Evolutionary conservation across 1,284 basidiomycete genomes (phyloP), one percentile per base, ranked within the genome.

Genomic region (Trichosporon ovoides): DNA sequence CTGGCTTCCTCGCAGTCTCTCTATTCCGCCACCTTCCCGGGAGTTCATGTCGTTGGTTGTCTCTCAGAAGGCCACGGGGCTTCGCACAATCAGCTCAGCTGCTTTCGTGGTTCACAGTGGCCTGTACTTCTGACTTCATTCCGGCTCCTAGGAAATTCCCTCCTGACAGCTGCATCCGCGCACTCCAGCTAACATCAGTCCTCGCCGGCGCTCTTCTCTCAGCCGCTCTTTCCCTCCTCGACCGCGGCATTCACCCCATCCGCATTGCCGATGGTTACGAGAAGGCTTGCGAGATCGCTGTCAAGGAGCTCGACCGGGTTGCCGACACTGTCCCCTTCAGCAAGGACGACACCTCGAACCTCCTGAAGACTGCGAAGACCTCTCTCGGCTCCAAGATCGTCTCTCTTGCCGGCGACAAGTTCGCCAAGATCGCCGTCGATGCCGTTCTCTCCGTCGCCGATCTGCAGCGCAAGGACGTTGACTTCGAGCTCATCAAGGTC

Each of bases 401-500:
- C 55, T 98, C 94, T 48, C 97, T 96, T 80, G 93, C 95, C 65
- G 89, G 91, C 72, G 83, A 85, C 68, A 90, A 95, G 72, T 99
- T 98, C 76, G 93, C 96, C 16, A 85, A 93, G 77, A 99, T 99
- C 68, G 96, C 96, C 18, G 92, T 98, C 46, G 94, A 98, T 70
- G 91, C 95, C 18, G 95, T 99, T 13, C 81, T 99, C 46, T 85
- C 88, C 0, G 96, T 99, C 11, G 95, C 95, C 14, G 95, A 99
- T 75, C 82, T 98, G 54, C 86, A 94, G 65, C 87, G 96, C 58
- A 86, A 87, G 61, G 96, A 98, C 76, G 95, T 99, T 22, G 88
- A 91, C 60, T 98, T 99, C 77, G 95, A 99, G 80, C 83, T 98
- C 64, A 98, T 98, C 84, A 98, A 99, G 78, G 95, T 98, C 33